Evolutionary conservation across 2,329 filamentous ascomycete species (phyloP).

Genomic region (Hypoxylon sp.): DNA sequence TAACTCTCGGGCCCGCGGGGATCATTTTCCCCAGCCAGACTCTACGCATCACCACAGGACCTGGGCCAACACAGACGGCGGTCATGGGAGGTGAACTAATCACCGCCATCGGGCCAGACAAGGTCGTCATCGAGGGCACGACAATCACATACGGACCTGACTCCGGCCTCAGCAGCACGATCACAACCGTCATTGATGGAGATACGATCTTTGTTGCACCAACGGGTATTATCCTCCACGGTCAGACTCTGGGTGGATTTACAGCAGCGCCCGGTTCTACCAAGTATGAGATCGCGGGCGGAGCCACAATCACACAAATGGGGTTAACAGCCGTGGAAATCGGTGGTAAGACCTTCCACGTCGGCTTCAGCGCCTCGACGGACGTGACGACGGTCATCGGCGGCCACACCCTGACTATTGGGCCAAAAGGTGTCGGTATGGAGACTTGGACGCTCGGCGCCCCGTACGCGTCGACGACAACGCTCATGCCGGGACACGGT

Average conservation of each 20-base stretch:
- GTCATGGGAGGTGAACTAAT: conserved; percentile 65
- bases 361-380: conserved; percentile 61
- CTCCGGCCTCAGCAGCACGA: conserved; percentile 51
- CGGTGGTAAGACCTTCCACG: conserved; percentile 64
- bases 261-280: conserved; percentile 56
- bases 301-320: conserved; percentile 66
- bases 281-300: conserved; percentile 65
- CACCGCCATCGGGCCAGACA: conserved; percentile 60
- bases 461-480: conserved; percentile 63
- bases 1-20: conserved; percentile 52
- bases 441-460: conserved; percentile 62
- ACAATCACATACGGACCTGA: conserved; percentile 63
- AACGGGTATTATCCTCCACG: conserved; percentile 59
- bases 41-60: conserved; percentile 55
- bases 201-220: conserved; percentile 67
- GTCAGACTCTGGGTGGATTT: conserved; percentile 61
- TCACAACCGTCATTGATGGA: conserved; percentile 62
- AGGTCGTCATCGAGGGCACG: conserved; percentile 60
- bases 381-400: conserved; percentile 63
- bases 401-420: conserved; percentile 67
- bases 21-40: conserved; percentile 57
- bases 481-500: conserved; percentile 38
- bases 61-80: conserved; percentile 60
- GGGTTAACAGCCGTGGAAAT: conserved; percentile 66
- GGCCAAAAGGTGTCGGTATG: conserved; percentile 64